These are phyloP conservation scores for Gnaphalium uliginosum DNA, from an alignment of 129 eudicot genomes.

Conservation along the genomic window DNA sequence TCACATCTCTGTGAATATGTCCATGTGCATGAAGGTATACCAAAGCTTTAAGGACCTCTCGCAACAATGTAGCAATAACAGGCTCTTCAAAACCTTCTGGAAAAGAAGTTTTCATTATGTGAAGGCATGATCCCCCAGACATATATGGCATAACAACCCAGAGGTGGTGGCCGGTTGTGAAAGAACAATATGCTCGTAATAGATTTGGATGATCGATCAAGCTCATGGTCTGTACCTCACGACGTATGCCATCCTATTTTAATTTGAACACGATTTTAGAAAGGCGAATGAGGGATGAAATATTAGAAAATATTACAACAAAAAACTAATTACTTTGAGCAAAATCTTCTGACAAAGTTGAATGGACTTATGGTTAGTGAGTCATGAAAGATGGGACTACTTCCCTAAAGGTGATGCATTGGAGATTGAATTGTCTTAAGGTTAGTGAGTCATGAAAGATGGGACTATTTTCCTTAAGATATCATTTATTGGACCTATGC, in stretches of 20 bases:
- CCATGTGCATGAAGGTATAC: constrained; percentile 94
- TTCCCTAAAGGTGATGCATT: too few species aligned
- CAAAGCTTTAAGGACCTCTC: constrained; percentile 91
- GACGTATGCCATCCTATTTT: constrained; percentile 86
- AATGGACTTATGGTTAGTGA: too few species aligned
- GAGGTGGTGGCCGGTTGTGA: constrained; percentile 78
- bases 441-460: too few species aligned
- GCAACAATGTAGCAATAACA: constrained; percentile 83
- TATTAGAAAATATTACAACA: neutral
- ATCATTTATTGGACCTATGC: too few species aligned
- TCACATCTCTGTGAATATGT: constrained; percentile 94
- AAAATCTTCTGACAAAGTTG: constrained; percentile 12
- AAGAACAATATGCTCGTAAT: constrained; percentile 82
- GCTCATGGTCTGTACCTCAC: constrained; percentile 94
- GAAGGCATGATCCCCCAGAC: constrained; percentile 97
- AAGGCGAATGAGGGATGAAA: neutral
- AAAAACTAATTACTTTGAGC: neutral
- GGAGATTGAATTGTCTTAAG: too few species aligned
- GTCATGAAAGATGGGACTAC: too few species aligned
- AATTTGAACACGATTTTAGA: constrained; percentile 18
- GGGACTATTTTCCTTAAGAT: too few species aligned
- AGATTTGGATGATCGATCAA: constrained; percentile 91
- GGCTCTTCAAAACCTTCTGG: constrained; percentile 97
- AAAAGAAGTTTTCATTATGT: constrained; percentile 84
- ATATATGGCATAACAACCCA: constrained; percentile 99